These are phyloP conservation scores for Ceratobasidium sp. DNA, from an alignment of 1,284 basidiomycete species.

Conservation along the genomic window DNA sequence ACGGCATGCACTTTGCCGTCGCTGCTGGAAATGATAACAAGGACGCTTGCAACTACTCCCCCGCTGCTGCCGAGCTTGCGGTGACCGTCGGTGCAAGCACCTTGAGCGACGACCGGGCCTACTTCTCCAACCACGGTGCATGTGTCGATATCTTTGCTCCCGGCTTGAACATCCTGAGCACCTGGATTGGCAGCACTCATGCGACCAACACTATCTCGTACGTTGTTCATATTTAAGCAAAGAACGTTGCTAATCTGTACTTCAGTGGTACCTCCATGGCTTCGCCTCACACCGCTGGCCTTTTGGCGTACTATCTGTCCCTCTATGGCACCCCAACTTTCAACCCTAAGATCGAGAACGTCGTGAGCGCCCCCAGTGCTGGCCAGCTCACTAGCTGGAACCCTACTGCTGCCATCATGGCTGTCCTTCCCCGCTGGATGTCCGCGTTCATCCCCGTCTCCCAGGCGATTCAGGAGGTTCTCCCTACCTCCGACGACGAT, in stretches of 20 bases:
- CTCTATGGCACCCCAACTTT: conserved; percentile 75
- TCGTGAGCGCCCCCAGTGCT: conserved; percentile 33
- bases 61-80: conserved; percentile 59
- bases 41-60: conserved; percentile 57
- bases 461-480: conserved; percentile 45
- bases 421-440: conserved; percentile 49
- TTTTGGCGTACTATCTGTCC: conserved; percentile 86
- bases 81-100: conserved; percentile 57
- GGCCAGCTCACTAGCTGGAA: conserved; percentile 44
- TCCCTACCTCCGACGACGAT: conserved; percentile 49
- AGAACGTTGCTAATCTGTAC: background rate
- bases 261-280: conserved; percentile 66
- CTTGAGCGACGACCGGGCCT: conserved; percentile 64
- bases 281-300: conserved; percentile 71
- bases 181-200: conserved; percentile 54
- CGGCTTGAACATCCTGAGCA: conserved; percentile 58
- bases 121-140: conserved; percentile 63
- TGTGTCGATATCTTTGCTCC: conserved; percentile 68
- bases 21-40: conserved; percentile 68
- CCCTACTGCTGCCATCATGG: conserved; percentile 56
- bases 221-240: background rate
- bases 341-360: conserved; percentile 57
- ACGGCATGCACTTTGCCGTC: conserved; percentile 67
- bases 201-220: conserved; percentile 55
- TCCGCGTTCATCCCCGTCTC: conserved; percentile 50